Percentiles rank a stretch among this genome's conserved stretches.
These are phyloP conservation scores for Casaregolazyma suthepensis DNA, from an alignment of 1,139 yeast species.

Conservation along the genomic window DNA sequence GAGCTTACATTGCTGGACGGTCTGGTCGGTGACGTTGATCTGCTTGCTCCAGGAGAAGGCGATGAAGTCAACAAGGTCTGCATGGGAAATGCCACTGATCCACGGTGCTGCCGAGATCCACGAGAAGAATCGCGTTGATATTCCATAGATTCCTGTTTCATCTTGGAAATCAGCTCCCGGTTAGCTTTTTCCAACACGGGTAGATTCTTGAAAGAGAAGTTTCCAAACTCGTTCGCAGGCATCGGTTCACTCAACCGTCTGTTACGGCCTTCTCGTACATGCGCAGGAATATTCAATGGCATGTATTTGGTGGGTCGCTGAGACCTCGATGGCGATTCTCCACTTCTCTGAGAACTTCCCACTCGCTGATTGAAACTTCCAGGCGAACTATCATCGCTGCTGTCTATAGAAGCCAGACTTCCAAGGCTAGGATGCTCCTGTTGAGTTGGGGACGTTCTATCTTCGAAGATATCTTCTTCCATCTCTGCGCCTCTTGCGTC, in stretches of 20 bases:
- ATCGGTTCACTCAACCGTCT: slow-evolving; percentile 58
- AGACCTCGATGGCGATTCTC: slow-evolving; percentile 11
- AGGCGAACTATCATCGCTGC: slow-evolving; percentile 8
- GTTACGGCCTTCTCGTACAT: slow-evolving; percentile 57
- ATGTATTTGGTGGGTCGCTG: slow-evolving; percentile 19
- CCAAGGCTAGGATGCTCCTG: neutral
- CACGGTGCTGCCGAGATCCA: neutral
- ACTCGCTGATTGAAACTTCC: slow-evolving; percentile 14
- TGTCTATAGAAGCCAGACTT: neutral
- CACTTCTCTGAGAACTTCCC: slow-evolving; percentile 12
- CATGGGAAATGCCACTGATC: slow-evolving; percentile 1
- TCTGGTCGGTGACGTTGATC: slow-evolving; percentile 12
- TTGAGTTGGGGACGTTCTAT: neutral
- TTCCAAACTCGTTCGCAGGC: slow-evolving; percentile 69
- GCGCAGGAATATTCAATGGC: slow-evolving; percentile 49
- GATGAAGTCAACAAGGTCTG: slow-evolving; percentile 7
- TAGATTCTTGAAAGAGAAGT: slow-evolving; percentile 82
- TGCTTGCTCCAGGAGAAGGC: slow-evolving; percentile 10
- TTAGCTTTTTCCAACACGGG: slow-evolving; percentile 91
- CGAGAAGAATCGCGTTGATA: slow-evolving; percentile 6
- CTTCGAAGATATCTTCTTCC: slow-evolving; percentile 18
- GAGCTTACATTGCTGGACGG: slow-evolving; percentile 7
- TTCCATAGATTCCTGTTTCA: slow-evolving; percentile 76
- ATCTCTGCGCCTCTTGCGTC: slow-evolving; percentile 77
- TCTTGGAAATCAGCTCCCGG: slow-evolving; percentile 80